These are phyloP conservation scores for Erucastrum elatum DNA, from an alignment of 345 rosid genomes.

Conservation along the genomic window DNA sequence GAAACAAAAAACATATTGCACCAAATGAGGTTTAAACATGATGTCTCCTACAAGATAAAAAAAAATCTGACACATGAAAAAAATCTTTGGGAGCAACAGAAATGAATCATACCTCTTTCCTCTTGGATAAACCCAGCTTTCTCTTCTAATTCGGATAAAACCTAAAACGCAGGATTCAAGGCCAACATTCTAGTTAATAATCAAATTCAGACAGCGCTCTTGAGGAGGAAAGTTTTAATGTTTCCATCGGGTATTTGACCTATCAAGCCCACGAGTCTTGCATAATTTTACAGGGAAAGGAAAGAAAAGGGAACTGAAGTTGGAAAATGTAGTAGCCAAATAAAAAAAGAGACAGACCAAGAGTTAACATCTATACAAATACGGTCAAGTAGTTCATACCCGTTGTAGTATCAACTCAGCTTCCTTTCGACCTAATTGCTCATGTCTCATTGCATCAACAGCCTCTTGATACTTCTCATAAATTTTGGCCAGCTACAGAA, in stretches of 20 bases:
- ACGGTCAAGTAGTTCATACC: constrained; percentile 46
- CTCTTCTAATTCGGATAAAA: constrained; percentile 83
- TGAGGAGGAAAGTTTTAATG: not conserved
- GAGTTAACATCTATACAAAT: not conserved
- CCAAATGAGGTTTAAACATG: constrained; percentile 11
- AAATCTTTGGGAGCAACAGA: not conserved
- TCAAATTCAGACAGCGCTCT: constrained; percentile 13
- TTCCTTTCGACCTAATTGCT: constrained; percentile 93
- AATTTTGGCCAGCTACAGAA: constrained; percentile 76
- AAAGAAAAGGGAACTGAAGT: constrained; percentile 1
- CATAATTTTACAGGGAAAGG: constrained; percentile 2
- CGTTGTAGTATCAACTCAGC: constrained; percentile 84
- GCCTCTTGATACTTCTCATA: constrained; percentile 97
- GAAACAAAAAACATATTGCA: constrained; percentile 35
- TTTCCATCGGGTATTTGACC: constrained; percentile 9
- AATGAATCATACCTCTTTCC: constrained; percentile 69
- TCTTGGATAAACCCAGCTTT: constrained; percentile 84
- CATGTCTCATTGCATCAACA: constrained; percentile 92
- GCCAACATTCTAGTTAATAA: constrained; percentile 2
- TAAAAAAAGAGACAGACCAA: constrained; percentile 9
- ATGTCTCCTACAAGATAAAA: constrained; percentile 18
- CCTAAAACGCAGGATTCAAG: constrained; percentile 48
- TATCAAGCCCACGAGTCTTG: constrained; percentile 2
- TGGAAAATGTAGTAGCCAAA: constrained; percentile 7
- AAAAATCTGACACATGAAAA: not conserved